A percentile compares a stretch with the other conserved stretches of the same genome.
These are phyloP conservation scores for Hymenoscyphus linearis DNA, from an alignment of 2,329 filamentous ascomycete genomes.

Conservation along the genomic window DNA sequence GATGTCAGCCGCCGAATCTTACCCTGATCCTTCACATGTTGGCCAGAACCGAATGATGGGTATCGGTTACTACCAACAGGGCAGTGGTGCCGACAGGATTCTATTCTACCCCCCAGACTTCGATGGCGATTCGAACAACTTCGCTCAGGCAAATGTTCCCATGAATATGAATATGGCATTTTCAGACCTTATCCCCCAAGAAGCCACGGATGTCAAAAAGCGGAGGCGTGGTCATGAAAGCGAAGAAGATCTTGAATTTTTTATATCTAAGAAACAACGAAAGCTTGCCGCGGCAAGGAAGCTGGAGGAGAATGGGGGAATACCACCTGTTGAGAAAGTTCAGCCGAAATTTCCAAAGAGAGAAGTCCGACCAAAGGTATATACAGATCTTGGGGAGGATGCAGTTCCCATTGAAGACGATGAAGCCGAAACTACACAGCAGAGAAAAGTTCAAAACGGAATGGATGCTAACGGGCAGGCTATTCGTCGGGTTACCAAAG, in stretches of 20 bases:
- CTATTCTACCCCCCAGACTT: conserved; percentile 27
- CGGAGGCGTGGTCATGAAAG: conserved; percentile 18
- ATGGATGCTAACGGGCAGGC: conserved; percentile 18
- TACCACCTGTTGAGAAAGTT: conserved; percentile 5
- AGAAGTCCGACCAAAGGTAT: conserved; percentile 17
- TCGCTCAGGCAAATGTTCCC: conserved; percentile 3
- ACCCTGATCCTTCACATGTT: conserved; percentile 23
- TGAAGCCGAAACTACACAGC: conserved; percentile 13
- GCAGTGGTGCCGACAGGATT: conserved; percentile 27
- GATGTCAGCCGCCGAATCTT: conserved; percentile 13
- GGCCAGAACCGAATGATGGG: conserved; percentile 28
- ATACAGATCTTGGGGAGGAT: conserved; percentile 26
- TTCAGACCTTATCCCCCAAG: conserved; percentile 21
- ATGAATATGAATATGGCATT: conserved; percentile 21
- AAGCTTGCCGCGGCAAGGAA: conserved; percentile 17
- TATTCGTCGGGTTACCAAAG: conserved; percentile 16
- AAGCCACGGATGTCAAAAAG: conserved; percentile 19
- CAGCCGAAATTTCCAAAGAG: conserved; percentile 21
- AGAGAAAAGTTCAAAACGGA: conserved; percentile 1
- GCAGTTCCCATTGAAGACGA: conserved; percentile 22
- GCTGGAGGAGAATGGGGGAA: neutral
- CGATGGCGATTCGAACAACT: conserved; percentile 12
- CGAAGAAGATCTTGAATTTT: conserved; percentile 25
- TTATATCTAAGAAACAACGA: conserved; percentile 25
- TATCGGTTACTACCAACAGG: conserved; percentile 29